A percentile compares a stretch with the other conserved stretches of the same genome.
Conservation (phyloP, 2,329 filamentous ascomycete species). For the Aspergillus flavus region DNA sequence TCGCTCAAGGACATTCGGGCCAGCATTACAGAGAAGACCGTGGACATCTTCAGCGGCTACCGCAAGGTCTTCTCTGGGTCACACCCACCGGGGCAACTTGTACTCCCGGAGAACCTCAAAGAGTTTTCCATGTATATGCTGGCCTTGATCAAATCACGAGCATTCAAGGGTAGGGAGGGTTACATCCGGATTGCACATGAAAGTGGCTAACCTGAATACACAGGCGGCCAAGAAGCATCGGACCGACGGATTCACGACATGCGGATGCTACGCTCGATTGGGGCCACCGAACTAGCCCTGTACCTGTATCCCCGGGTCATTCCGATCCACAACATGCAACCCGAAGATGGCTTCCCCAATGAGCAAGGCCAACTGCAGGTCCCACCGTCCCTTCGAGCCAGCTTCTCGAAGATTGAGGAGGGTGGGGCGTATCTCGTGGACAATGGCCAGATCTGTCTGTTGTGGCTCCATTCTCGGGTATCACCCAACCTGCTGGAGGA, state of each 20-base stretch:
- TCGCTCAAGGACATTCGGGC: conserved; percentile 82
- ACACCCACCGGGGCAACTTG: conserved; percentile 87
- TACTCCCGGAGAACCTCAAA: conserved; percentile 93
- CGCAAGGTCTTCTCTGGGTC: conserved; percentile 87
- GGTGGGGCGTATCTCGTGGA: conserved; percentile 94
- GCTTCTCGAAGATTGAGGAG: conserved; percentile 85
- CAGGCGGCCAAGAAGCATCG: conserved; percentile 81
- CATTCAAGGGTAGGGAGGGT: conserved; percentile 70
- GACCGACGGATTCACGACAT: conserved; percentile 91
- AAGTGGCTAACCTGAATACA: conserved; percentile 6
- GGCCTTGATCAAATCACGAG: conserved; percentile 82
- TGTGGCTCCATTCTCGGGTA: conserved; percentile 92
- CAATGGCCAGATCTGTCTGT: conserved; percentile 86
- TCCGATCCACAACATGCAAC: conserved; percentile 83
- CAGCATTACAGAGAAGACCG: conserved; percentile 83
- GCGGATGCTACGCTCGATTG: conserved; percentile 86
- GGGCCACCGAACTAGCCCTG: conserved; percentile 78
- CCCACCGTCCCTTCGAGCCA: conserved; percentile 77
- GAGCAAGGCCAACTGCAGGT: conserved; percentile 85
- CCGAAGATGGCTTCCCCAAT: conserved; percentile 90
- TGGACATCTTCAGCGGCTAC: conserved; percentile 89
- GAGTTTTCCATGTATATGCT: conserved; percentile 97
- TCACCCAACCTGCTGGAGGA: conserved; percentile 89
- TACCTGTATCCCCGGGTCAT: conserved; percentile 97
- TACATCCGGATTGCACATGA: background rate